Conservation (phyloP, 2,329 filamentous ascomycete genomes). For the Nemania sp. region DNA sequence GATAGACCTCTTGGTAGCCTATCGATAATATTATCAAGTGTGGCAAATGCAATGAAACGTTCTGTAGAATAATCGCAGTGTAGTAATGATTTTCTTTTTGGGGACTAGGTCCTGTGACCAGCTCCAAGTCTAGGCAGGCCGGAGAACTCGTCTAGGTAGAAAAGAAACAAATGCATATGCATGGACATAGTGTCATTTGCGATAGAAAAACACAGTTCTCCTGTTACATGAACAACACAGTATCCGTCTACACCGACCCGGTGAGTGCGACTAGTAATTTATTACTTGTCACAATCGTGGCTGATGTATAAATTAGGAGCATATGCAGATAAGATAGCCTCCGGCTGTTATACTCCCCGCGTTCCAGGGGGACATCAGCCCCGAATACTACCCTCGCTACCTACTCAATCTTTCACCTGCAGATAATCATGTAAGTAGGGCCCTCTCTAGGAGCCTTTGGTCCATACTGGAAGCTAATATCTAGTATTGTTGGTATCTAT, state of each 20-base stretch:
- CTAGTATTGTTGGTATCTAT: not conserved
- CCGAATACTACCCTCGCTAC: not conserved
- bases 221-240: not conserved
- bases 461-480: not conserved
- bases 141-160: not conserved
- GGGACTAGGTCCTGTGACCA: not conserved
- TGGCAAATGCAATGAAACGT: not conserved
- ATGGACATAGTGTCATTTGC: not conserved
- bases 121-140: not conserved
- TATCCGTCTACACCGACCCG: not conserved
- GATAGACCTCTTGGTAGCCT: not conserved
- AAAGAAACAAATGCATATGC: not conserved
- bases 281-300: not conserved
- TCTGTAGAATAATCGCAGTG: not conserved
- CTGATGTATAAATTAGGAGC: not conserved
- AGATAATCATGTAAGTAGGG: not conserved
- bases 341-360: not conserved
- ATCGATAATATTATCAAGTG: not conserved
- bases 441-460: not conserved
- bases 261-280: conserved; percentile 1
- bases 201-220: not conserved
- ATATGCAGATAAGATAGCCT: not conserved
- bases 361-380: not conserved
- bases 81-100: not conserved
- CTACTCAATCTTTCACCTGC: not conserved